Conservation (phyloP, 163 green algal species). For the Chlamydomonas reinhardtii region DNA sequence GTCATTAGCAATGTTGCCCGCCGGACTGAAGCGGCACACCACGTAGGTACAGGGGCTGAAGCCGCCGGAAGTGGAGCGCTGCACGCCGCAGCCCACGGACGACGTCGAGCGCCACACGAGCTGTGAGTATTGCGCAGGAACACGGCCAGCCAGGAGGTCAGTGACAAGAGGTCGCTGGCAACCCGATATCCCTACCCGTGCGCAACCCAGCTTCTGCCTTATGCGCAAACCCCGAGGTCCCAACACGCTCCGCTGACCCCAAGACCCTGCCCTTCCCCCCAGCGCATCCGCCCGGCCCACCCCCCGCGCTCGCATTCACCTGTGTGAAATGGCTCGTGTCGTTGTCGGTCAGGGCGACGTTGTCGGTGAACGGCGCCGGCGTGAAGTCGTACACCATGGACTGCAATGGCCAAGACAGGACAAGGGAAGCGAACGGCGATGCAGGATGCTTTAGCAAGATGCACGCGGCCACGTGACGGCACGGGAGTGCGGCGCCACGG, state of each 20-base stretch:
- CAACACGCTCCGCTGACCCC: too few species aligned
- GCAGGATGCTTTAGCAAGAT: too few species aligned
- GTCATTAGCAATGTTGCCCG: constrained; percentile 10
- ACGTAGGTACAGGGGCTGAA: constrained; percentile 19
- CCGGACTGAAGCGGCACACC: constrained; percentile 5
- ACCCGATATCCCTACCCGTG: too few species aligned
- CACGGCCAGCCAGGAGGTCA: background rate
- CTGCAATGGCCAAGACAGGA: background rate
- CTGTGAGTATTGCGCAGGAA: background rate
- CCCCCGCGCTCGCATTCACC: background rate
- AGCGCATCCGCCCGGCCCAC: too few species aligned
- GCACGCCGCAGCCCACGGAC: constrained; percentile 3
- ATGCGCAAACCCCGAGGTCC: too few species aligned
- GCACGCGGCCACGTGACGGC: too few species aligned
- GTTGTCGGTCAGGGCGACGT: background rate
- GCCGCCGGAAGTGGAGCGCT: background rate
- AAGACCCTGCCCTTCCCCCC: too few species aligned
- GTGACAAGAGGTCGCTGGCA: too few species aligned
- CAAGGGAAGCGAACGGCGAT: too few species aligned
- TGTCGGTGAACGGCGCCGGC: constrained; percentile 1
- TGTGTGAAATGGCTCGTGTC: constrained; percentile 30
- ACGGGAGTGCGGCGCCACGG: too few species aligned
- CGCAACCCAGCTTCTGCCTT: too few species aligned
- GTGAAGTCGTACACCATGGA: constrained; percentile 19
- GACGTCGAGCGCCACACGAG: constrained; percentile 10